A percentile compares a stretch with the other conserved stretches of the same genome.
phyloP scores from a whole-genome alignment of 2,329 filamentous ascomycete species.

The Pseudocercospora cruenta region DNA sequence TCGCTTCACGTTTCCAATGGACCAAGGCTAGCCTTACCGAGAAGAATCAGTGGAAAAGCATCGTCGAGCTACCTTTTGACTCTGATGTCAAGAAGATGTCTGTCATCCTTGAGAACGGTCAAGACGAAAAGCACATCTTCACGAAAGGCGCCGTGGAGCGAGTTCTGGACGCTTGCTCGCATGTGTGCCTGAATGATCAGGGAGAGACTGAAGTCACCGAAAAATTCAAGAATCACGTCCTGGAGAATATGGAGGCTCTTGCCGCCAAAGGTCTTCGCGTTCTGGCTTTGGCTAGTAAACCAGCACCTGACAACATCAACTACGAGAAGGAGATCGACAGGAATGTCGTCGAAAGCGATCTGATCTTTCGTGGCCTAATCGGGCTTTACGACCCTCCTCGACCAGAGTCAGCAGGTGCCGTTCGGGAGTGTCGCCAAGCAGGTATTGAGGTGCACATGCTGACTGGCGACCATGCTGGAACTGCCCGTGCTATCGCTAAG shows the following conservation, averaged over 20 bases:
- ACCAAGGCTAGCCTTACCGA: constrained; percentile 18
- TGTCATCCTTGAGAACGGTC: constrained; percentile 67
- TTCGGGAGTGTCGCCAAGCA: constrained; percentile 69
- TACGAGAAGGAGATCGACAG: constrained; percentile 54
- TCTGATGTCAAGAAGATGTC: constrained; percentile 78
- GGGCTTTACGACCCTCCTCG: constrained; percentile 71
- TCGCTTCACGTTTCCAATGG: constrained; percentile 65
- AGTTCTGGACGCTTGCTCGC: constrained; percentile 64
- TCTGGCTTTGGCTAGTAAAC: constrained; percentile 57
- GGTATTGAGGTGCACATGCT: constrained; percentile 83
- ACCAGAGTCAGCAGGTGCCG: constrained; percentile 73
- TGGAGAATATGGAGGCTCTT: constrained; percentile 70
- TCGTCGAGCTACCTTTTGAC: constrained; percentile 73
- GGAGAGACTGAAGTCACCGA: constrained; percentile 57
- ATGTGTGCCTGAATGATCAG: constrained; percentile 31
- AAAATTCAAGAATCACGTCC: constrained; percentile 57
- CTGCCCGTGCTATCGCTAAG: constrained; percentile 76
- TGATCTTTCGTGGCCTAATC: constrained; percentile 60
- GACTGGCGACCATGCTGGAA: constrained; percentile 79
- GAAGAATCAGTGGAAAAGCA: constrained; percentile 47
- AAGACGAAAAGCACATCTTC: constrained; percentile 51
- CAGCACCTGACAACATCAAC: constrained; percentile 62
- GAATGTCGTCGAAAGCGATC: constrained; percentile 64
- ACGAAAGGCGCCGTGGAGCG: constrained; percentile 72
- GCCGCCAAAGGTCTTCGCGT: constrained; percentile 67